Percentiles rank a stretch among this genome's conserved stretches.
phyloP scores from a whole-genome alignment of 2,329 filamentous ascomycete genomes.

The Endocalyx cinctus region DNA sequence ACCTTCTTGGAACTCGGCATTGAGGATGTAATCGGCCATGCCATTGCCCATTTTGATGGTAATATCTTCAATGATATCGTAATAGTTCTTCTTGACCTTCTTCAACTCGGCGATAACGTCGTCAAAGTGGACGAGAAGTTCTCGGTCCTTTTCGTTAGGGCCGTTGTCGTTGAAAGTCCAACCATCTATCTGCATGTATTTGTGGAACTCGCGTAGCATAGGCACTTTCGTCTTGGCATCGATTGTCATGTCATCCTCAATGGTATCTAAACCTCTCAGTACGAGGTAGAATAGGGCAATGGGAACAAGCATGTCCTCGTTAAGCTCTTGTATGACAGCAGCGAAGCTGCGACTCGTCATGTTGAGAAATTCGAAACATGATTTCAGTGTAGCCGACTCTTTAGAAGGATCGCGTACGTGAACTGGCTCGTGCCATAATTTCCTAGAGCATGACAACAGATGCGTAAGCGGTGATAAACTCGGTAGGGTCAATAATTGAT shows the following conservation, averaged over 20 bases:
- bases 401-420: conserved; percentile 74
- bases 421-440: conserved; percentile 93
- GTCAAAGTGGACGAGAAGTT: conserved; percentile 89
- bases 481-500: conserved; percentile 1
- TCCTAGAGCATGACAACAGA: conserved; percentile 57
- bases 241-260: conserved; percentile 98
- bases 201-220: conserved; percentile 75
- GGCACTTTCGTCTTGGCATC: conserved; percentile 77
- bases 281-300: conserved; percentile 90
- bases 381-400: conserved; percentile 67
- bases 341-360: conserved; percentile 90
- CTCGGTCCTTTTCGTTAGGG: conserved; percentile 88
- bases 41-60: conserved; percentile 94
- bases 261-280: conserved; percentile 90
- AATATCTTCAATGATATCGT: conserved; percentile 85
- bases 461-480: conserved; percentile 8
- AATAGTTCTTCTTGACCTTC: conserved; percentile 80
- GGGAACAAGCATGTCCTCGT: conserved; percentile 87
- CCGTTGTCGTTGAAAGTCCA: conserved; percentile 88
- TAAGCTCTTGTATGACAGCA: conserved; percentile 90
- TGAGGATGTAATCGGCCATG: conserved; percentile 93
- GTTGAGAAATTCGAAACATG: conserved; percentile 84
- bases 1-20: conserved; percentile 73
- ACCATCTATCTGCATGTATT: conserved; percentile 73
- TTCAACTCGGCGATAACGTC: conserved; percentile 81